phyloP scores from a whole-genome alignment of 306 rosid species.

The Senna siamea region DNA sequence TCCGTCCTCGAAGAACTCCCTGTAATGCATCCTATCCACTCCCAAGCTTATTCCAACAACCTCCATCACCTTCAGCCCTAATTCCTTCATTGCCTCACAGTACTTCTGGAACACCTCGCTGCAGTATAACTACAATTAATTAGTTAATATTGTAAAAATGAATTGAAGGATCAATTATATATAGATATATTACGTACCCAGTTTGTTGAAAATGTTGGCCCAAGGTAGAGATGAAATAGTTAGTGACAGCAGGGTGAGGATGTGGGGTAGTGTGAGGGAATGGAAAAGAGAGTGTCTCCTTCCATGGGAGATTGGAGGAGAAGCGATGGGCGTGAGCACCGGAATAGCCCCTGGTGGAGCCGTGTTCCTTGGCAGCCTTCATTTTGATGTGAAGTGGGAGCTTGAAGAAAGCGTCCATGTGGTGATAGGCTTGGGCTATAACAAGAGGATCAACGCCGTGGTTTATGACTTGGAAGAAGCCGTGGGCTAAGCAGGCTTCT shows the following conservation, averaged over 20 bases:
- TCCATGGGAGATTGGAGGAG: slow-evolving; percentile 75
- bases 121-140: too few relatives aligned
- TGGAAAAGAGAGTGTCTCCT: slow-evolving; percentile 76
- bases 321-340: slow-evolving; percentile 79
- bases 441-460: slow-evolving; percentile 63
- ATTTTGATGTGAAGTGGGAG: slow-evolving; percentile 51
- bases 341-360: slow-evolving; percentile 59
- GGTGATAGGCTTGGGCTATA: slow-evolving; percentile 47
- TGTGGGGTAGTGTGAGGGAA: slow-evolving; percentile 40
- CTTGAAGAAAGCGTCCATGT: slow-evolving; percentile 55
- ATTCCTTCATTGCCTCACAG: slow-evolving; percentile 60
- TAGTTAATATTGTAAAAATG: too few relatives aligned
- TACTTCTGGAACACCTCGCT: slow-evolving; percentile 55
- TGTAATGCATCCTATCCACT: slow-evolving; percentile 50
- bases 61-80: slow-evolving; percentile 59
- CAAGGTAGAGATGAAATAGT: slow-evolving; percentile 53
- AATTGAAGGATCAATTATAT: too few relatives aligned
- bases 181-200: too few relatives aligned
- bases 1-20: slow-evolving; percentile 58
- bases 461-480: slow-evolving; percentile 76
- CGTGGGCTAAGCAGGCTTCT: slow-evolving; percentile 62
- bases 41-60: slow-evolving; percentile 75
- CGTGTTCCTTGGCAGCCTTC: slow-evolving; percentile 31
- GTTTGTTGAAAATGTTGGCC: slow-evolving; percentile 56
- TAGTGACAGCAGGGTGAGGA: slow-evolving; percentile 41